These are phyloP conservation scores for Bipolaris cookei DNA, from an alignment of 2,329 filamentous ascomycete genomes.

Conservation along the genomic window DNA sequence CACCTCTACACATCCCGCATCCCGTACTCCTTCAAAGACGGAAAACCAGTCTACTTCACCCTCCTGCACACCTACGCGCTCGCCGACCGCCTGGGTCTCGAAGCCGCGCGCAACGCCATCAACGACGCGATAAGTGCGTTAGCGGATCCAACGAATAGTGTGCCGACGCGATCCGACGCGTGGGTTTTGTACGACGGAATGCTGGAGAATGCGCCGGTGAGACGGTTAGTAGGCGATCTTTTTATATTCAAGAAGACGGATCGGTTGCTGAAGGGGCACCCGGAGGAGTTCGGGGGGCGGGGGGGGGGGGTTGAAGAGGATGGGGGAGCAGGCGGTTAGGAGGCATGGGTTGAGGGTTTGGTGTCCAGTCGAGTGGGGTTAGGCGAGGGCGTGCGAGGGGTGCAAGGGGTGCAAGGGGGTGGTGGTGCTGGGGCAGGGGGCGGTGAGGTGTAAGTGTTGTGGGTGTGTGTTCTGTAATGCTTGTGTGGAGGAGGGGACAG, in stretches of 20 bases:
- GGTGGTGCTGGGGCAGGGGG: slow-evolving; percentile 49
- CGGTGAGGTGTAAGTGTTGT: slow-evolving; percentile 51
- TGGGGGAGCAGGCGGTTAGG: slow-evolving; percentile 51
- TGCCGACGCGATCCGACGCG: slow-evolving; percentile 58
- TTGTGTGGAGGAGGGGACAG: slow-evolving; percentile 47
- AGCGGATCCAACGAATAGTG: slow-evolving; percentile 57
- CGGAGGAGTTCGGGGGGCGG: too few species aligned
- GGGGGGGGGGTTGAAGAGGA: slow-evolving; percentile 56
- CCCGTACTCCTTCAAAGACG: slow-evolving; percentile 52
- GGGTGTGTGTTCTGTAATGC: slow-evolving; percentile 50
- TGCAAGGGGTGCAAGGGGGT: slow-evolving; percentile 48
- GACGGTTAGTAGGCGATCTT: slow-evolving; percentile 55
- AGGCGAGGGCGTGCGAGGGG: slow-evolving; percentile 46
- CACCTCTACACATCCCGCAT: slow-evolving; percentile 51
- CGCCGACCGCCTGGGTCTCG: slow-evolving; percentile 56
- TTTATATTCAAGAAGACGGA: slow-evolving; percentile 62
- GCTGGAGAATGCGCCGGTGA: slow-evolving; percentile 48
- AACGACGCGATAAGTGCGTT: slow-evolving; percentile 53
- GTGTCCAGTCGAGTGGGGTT: slow-evolving; percentile 46
- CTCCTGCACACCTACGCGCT: slow-evolving; percentile 57
- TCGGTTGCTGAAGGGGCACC: slow-evolving; percentile 54
- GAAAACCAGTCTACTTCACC: slow-evolving; percentile 58
- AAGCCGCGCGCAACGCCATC: slow-evolving; percentile 54
- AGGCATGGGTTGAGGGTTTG: slow-evolving; percentile 52
- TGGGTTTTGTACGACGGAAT: slow-evolving; percentile 56